These are phyloP conservation scores for Nakataea oryzae DNA, from an alignment of 2,329 filamentous ascomycete genomes.

Conservation along the genomic window DNA sequence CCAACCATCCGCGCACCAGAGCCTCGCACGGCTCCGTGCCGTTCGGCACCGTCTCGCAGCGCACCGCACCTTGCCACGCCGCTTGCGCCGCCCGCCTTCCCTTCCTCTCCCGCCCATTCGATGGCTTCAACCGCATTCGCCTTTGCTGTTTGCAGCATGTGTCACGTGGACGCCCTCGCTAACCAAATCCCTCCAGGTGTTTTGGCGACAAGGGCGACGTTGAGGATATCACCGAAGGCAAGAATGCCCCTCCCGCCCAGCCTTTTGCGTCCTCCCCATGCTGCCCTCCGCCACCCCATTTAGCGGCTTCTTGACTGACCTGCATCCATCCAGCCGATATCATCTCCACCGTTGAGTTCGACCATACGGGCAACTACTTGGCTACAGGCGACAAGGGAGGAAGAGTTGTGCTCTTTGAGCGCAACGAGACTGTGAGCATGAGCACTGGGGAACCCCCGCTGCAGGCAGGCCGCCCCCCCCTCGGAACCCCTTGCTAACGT, in stretches of 20 bases:
- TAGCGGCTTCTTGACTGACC: not conserved
- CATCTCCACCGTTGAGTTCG: constrained; percentile 85
- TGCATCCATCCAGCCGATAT: constrained; percentile 57
- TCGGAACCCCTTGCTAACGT: constrained; percentile 19
- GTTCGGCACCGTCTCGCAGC: constrained; percentile 6
- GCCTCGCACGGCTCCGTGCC: constrained; percentile 6
- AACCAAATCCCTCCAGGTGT: constrained; percentile 51
- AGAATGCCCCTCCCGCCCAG: constrained; percentile 11
- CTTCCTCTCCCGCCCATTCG: not conserved
- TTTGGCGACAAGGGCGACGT: constrained; percentile 99
- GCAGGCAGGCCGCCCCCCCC: too few species aligned
- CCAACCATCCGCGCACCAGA: not conserved
- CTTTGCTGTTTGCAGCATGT: constrained; percentile 1
- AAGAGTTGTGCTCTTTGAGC: constrained; percentile 75
- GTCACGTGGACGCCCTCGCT: constrained; percentile 10
- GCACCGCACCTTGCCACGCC: not conserved
- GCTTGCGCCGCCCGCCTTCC: not conserved
- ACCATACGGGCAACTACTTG: constrained; percentile 82
- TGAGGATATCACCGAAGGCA: constrained; percentile 96
- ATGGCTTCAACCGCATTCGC: not conserved
- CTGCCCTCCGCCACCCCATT: not conserved
- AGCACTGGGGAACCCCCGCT: not conserved
- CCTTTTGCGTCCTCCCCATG: not conserved
- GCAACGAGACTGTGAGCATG: constrained; percentile 83
- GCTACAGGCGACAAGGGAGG: constrained; percentile 87